Evolutionary conservation across 768 basidiomycete genomes (phyloP), one percentile per base, ranked within the genome.

Genomic region (Sporobolomyces roseus): DNA sequence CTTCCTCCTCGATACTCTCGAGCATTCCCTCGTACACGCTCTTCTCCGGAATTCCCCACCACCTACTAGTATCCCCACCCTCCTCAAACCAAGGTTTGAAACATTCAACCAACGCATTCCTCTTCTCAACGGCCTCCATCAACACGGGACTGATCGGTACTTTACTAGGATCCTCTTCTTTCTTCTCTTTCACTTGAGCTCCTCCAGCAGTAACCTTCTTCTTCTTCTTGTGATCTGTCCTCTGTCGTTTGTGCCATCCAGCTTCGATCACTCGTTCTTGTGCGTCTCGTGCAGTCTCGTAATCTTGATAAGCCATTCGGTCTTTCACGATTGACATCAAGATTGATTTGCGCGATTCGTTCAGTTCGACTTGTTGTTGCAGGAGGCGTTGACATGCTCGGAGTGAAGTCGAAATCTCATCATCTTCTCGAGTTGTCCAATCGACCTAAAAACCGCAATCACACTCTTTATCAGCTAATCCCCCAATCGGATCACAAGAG

Each of bases 241-340:
- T 88, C 81, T 90, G 88, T 53, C 93, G 82, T 78, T 89, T 91
- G 60, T 84, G 77, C 80, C 88, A 96, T 14, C 87, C 81, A 23
- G 80, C 82, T 52, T 84, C 81, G 77, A 97, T 90, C 74, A 87
- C 86, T 81, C 86, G 88, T 81, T 98, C 93, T 55, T 98, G 84
- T 6, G 87, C 83, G 70, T 94, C 92, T 23, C 93, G 85, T 12
- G 85, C 78, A 35, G 90, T 88, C 65, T 90, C 79, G 80, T 94
- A 98, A 76, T 98, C 94, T 75, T 91, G 90, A 77, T 91, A 90
- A 9, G 87, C 92, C 23, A 98, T 83, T 27, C 93, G 85, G 75
- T 93, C 90, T 67, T 87, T 85, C 33, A 93, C 92, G 68, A 93
- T 84, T 19, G 82, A 81, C 19, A 83, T 83, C 3, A 98, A 83